Conservation (phyloP, 1,139 yeast species). For the Pichia norvegensis region DNA sequence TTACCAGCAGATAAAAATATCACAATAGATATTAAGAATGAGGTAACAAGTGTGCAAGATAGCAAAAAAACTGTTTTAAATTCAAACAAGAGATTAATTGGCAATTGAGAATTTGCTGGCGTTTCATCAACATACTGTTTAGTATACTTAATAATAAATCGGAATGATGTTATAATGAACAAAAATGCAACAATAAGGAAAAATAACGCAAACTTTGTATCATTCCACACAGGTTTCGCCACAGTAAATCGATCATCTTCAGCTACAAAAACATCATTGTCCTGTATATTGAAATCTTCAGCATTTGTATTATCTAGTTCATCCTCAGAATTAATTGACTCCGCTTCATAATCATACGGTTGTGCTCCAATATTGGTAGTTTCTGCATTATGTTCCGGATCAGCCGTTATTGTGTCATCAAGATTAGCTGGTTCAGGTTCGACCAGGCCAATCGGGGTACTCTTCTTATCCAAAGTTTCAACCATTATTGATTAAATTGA, state of each 20-base stretch:
- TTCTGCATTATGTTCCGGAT: background rate
- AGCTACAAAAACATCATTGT: slow-evolving; percentile 2
- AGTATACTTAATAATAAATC: slow-evolving; percentile 46
- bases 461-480: background rate
- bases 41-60: slow-evolving; percentile 55
- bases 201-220: slow-evolving; percentile 63
- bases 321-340: background rate
- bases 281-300: background rate
- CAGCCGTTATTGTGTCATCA: background rate
- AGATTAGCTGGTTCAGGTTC: background rate
- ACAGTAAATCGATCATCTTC: slow-evolving; percentile 56
- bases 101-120: slow-evolving; percentile 45
- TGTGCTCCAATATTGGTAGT: slow-evolving; percentile 9
- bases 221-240: slow-evolving; percentile 62
- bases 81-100: slow-evolving; percentile 50
- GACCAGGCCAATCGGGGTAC: background rate
- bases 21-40: slow-evolving; percentile 49
- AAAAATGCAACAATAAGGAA: slow-evolving; percentile 63
- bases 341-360: slow-evolving; percentile 11
- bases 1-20: slow-evolving; percentile 58
- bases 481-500: too few species aligned
- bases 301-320: background rate
- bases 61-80: slow-evolving; percentile 45
- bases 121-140: slow-evolving; percentile 55
- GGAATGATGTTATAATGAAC: slow-evolving; percentile 58